A percentile compares a stretch with the other conserved stretches of the same genome.
Evolutionary conservation across 768 basidiomycete genomes (phyloP).

Genomic region (Udeniomyces megalosporus): DNA sequence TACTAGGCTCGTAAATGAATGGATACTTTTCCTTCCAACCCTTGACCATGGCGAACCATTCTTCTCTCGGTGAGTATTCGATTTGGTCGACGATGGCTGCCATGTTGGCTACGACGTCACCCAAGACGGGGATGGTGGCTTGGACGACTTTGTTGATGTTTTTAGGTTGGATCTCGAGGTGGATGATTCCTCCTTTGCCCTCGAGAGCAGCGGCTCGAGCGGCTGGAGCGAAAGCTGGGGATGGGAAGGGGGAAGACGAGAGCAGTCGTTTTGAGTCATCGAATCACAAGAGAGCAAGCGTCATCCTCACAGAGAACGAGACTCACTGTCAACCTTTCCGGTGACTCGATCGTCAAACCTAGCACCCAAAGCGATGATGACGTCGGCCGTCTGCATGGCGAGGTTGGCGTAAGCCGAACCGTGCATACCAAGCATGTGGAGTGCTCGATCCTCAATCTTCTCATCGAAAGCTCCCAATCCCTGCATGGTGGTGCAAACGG

Average conservation of each 20-base stretch:
- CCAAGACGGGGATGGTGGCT: conserved; percentile 80
- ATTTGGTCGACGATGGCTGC: conserved; percentile 63
- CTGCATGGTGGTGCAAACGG: conserved; percentile 90
- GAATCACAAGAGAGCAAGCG: not conserved
- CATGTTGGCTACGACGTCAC: conserved; percentile 77
- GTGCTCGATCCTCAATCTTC: conserved; percentile 50
- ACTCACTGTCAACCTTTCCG: conserved; percentile 53
- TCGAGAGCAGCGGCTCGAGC: conserved; percentile 68
- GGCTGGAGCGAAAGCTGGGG: conserved; percentile 62
- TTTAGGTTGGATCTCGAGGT: conserved; percentile 97
- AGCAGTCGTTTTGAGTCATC: not conserved
- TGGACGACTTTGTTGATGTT: conserved; percentile 98
- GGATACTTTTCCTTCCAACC: conserved; percentile 76
- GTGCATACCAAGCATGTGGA: conserved; percentile 99
- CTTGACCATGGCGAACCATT: conserved; percentile 72
- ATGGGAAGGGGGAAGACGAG: not conserved
- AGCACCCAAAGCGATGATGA: conserved; percentile 90
- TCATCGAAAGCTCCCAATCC: conserved; percentile 95
- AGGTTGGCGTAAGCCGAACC: conserved; percentile 93
- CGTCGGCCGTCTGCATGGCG: conserved; percentile 92
- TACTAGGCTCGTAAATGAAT: conserved; percentile 63
- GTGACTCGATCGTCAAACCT: conserved; percentile 98
- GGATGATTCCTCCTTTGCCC: conserved; percentile 90
- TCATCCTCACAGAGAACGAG: not conserved
- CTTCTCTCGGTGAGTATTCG: conserved; percentile 42